Evolutionary conservation across 768 basidiomycete genomes (phyloP), one percentile per base, ranked within the genome.

Genomic region (Thelephora aurantiotincta): DNA sequence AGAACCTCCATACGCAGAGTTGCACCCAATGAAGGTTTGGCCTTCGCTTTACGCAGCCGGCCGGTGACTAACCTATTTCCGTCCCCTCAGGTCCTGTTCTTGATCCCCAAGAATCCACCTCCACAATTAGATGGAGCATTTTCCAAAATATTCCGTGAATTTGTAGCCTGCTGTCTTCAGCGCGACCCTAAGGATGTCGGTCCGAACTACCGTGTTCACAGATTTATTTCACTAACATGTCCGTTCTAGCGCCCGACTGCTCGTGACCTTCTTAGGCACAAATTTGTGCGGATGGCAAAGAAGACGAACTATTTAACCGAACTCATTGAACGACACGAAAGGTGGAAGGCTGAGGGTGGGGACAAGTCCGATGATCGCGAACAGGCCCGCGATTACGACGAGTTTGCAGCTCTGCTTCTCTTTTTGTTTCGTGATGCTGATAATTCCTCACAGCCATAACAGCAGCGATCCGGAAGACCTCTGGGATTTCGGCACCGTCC

Each of bases 401-500:
- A 72, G 87, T 90, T 62, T 46, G 82, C 64, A 14, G 3, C 14
- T 14, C 18, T 45, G 26, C 42, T 20, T 46, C 18, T 38, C 45
- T 14, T 14, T 16, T 22, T 43, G 38, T 52, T 19, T 36, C 38
- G 13, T 13, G 19, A 22, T 35, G 35, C 48, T 34, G n/a, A 22
- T 2, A 36, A 48, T 34, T 26, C 42, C 45, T 54, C 46, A n/a
- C 51, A 83, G 80, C 43, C 69, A 70, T 44, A 61, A 66, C 11
- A 68, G 69, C 47, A 72, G 70, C 34, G 82, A 85, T 54, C 70
- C 74, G 2, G 87, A 88, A 46, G 90, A 93, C 53, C 67, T 97
- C 33, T 98, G 94, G 94, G 94, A 98, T 61, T 96, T 97, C 64
- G 94, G 94, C 12, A 98, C 94, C 6, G 83, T 98, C 42, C 84